phyloP scores from a whole-genome alignment of 768 basidiomycete genomes.

The Baorangia bicolor region DNA sequence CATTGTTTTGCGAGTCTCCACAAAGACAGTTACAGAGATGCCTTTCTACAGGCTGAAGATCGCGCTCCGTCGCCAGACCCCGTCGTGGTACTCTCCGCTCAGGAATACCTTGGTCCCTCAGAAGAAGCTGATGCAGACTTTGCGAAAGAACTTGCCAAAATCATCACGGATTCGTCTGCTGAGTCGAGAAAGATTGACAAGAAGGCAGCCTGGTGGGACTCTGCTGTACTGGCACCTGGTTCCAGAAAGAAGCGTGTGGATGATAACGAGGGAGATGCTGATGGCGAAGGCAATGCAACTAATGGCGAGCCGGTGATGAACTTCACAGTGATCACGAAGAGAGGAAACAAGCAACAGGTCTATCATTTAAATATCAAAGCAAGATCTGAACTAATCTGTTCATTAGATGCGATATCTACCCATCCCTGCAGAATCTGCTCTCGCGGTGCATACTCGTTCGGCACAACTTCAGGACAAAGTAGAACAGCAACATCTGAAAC shows the following conservation, averaged over 20 bases:
- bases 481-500: constrained; percentile 96
- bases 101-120: constrained; percentile 77
- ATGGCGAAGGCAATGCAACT: constrained; percentile 35
- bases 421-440: constrained; percentile 81
- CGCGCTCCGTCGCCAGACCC: constrained; percentile 83
- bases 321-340: constrained; percentile 90
- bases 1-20: neutral
- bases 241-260: constrained; percentile 64
- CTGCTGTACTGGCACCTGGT: constrained; percentile 69
- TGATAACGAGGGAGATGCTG: constrained; percentile 54
- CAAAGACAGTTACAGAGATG: neutral
- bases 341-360: constrained; percentile 91
- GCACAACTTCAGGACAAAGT: constrained; percentile 94
- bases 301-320: constrained; percentile 60
- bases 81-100: constrained; percentile 65
- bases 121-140: constrained; percentile 93
- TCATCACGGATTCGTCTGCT: constrained; percentile 83
- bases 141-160: constrained; percentile 91
- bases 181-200: constrained; percentile 87
- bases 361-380: constrained; percentile 1
- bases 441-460: constrained; percentile 87
- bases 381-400: constrained; percentile 9
- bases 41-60: constrained; percentile 45
- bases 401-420: constrained; percentile 80
- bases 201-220: constrained; percentile 89